A percentile compares a stretch with the other conserved stretches of the same genome.
These are phyloP conservation scores for Trametes villosa DNA, from an alignment of 768 basidiomycete genomes.

Conservation along the genomic window DNA sequence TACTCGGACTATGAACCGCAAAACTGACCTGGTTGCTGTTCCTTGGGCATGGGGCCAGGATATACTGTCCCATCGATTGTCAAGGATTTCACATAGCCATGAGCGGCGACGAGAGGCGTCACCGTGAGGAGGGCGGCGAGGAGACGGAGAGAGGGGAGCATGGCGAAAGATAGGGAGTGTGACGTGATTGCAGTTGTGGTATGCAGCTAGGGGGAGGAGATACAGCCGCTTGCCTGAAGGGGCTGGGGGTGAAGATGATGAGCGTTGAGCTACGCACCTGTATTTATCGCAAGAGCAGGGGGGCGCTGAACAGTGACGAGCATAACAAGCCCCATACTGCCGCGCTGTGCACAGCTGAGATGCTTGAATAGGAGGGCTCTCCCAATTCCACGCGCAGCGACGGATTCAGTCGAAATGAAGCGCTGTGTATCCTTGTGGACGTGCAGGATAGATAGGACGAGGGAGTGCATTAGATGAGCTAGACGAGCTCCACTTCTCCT, in stretches of 20 bases:
- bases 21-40: slow-evolving; percentile 28
- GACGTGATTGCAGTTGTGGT: too few relatives aligned
- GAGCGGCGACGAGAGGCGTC: slow-evolving; percentile 38
- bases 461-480: too few relatives aligned
- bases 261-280: too few relatives aligned
- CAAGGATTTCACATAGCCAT: slow-evolving; percentile 47
- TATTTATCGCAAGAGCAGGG: too few relatives aligned
- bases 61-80: slow-evolving; percentile 48
- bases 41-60: slow-evolving; percentile 37
- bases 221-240: not conserved
- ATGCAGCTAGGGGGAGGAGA: not conserved
- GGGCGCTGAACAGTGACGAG: too few relatives aligned
- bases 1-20: slow-evolving; percentile 41
- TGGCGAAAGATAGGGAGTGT: too few relatives aligned
- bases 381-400: too few relatives aligned
- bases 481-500: slow-evolving; percentile 81
- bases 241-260: too few relatives aligned
- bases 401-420: not conserved
- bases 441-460: slow-evolving; percentile 14
- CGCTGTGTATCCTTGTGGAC: not conserved
- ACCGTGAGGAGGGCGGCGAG: slow-evolving; percentile 21
- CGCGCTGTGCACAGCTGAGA: too few relatives aligned
- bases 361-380: too few relatives aligned
- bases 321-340: too few relatives aligned
- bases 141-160: not conserved